These are phyloP conservation scores for Ambrosia trifida DNA, from an alignment of 129 eudicot species.

Conservation along the genomic window DNA sequence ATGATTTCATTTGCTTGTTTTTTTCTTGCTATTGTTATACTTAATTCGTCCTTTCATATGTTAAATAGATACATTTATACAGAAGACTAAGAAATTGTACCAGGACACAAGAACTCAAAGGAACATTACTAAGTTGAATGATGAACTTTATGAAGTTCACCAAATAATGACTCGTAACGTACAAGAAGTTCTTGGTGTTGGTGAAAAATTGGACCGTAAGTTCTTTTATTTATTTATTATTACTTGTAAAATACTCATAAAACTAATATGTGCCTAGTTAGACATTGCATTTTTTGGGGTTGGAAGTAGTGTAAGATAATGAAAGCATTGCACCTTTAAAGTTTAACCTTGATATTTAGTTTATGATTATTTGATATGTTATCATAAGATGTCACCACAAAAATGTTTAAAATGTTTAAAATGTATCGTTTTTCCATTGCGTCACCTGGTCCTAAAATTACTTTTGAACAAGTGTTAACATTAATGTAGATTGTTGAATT, in stretches of 20 bases:
- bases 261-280: constrained; percentile 2
- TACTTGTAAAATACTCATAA: background rate
- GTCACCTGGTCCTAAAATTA: background rate
- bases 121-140: constrained; percentile 88
- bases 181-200: constrained; percentile 99
- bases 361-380: background rate
- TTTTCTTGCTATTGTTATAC: background rate
- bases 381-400: background rate
- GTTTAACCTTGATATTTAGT: background rate
- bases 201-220: constrained; percentile 99
- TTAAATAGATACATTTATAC: constrained; percentile 78
- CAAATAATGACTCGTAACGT: constrained; percentile 99
- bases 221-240: background rate
- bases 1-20: background rate
- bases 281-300: background rate
- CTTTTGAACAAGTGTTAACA: background rate
- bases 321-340: background rate
- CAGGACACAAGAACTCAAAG: constrained; percentile 98
- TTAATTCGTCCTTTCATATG: constrained; percentile 13
- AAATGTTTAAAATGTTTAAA: background rate
- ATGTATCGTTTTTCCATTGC: constrained; percentile 6
- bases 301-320: background rate
- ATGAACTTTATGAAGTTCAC: constrained; percentile 99
- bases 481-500: constrained; percentile 13
- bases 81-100: constrained; percentile 89